Evolutionary conservation across 306 rosid genomes (phyloP).

Genomic region (Calophaca sinica): DNA sequence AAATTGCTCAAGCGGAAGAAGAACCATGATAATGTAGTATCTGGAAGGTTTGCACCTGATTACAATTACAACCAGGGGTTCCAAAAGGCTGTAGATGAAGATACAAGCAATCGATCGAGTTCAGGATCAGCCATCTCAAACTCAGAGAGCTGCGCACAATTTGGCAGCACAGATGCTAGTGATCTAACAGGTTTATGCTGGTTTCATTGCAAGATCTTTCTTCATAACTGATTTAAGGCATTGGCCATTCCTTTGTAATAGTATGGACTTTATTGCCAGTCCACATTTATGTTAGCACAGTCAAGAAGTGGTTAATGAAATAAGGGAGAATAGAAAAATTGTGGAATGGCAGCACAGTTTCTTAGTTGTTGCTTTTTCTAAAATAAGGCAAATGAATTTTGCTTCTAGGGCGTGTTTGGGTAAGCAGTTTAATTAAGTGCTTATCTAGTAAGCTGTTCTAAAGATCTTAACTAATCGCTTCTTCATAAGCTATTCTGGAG

Average conservation of each 20-base stretch:
- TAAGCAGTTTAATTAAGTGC: too few relatives aligned
- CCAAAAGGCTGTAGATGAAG: constrained; percentile 75
- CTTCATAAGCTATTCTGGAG: too few relatives aligned
- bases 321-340: background rate
- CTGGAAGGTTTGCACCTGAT: constrained; percentile 58
- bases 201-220: constrained; percentile 39
- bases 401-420: constrained; percentile 3
- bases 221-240: constrained; percentile 33
- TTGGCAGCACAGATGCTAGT: constrained; percentile 82
- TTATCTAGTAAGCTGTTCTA: too few relatives aligned
- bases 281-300: constrained; percentile 24
- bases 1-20: constrained; percentile 78
- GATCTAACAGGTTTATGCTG: constrained; percentile 86
- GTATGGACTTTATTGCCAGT: background rate
- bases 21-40: constrained; percentile 56
- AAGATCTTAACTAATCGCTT: too few relatives aligned
- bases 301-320: constrained; percentile 31
- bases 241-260: constrained; percentile 38
- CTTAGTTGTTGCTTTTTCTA: constrained; percentile 19
- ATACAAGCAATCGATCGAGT: constrained; percentile 88
- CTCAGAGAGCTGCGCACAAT: constrained; percentile 94
- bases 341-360: constrained; percentile 18
- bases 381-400: constrained; percentile 14
- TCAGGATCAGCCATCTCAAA: constrained; percentile 96
- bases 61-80: constrained; percentile 73